Evolutionary conservation across 1,284 basidiomycete genomes (phyloP).

Genomic region (Phlebopus sp.): DNA sequence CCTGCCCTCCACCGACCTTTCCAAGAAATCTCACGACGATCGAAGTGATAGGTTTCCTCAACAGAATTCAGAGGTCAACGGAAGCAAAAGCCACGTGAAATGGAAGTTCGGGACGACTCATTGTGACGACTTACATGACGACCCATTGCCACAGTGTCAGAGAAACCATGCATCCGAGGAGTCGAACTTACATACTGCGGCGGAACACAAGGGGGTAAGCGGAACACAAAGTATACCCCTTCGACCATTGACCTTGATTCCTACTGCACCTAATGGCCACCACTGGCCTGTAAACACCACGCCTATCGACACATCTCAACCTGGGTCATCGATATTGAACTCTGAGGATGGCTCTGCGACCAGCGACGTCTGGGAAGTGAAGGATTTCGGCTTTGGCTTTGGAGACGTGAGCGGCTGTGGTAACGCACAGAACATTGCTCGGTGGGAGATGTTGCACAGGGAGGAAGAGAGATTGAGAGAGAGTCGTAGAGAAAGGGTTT

Average conservation of each 20-base stretch:
- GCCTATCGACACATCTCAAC: background rate
- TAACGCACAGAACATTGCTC: conserved; percentile 27
- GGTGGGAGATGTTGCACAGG: conserved; percentile 30
- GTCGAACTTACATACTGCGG: background rate
- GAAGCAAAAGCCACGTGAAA: conserved; percentile 37
- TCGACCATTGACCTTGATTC: background rate
- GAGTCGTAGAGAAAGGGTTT: conserved; percentile 14
- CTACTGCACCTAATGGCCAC: background rate
- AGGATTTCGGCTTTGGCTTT: conserved; percentile 61
- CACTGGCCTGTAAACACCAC: background rate
- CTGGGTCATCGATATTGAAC: conserved; percentile 7
- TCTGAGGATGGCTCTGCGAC: conserved; percentile 18
- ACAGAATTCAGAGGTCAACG: conserved; percentile 29
- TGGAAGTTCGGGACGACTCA: conserved; percentile 59
- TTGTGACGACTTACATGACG: conserved; percentile 16
- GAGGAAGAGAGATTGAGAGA: conserved; percentile 22
- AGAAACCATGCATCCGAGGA: background rate
- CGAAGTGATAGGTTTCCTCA: background rate
- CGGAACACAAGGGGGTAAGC: background rate
- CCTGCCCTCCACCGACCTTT: background rate
- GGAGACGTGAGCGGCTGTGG: conserved; percentile 40
- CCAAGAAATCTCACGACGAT: conserved; percentile 3
- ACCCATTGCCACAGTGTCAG: background rate
- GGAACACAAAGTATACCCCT: background rate
- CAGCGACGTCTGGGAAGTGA: conserved; percentile 53